A percentile compares a stretch with the other conserved stretches of the same genome.
These are phyloP conservation scores for Mycena maculata DNA, from an alignment of 768 basidiomycete species.

Conservation along the genomic window DNA sequence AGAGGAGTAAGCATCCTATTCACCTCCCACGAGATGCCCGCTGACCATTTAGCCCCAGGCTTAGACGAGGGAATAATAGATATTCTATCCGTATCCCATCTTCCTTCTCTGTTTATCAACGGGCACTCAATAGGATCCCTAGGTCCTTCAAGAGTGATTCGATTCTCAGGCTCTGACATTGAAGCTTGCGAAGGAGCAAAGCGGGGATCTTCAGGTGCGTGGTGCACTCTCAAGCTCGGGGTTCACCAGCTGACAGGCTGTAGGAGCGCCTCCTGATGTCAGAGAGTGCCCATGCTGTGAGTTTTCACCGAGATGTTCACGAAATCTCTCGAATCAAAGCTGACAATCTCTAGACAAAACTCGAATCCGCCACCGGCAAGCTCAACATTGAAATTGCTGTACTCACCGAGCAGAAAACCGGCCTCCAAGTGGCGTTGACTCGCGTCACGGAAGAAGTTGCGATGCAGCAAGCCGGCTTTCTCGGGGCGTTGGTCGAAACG, in stretches of 20 bases:
- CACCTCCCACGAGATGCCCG: too few species aligned
- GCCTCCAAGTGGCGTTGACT: slow-evolving; percentile 39
- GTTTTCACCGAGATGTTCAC: slow-evolving; percentile 15
- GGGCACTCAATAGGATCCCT: not conserved
- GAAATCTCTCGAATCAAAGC: not conserved
- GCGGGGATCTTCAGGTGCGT: slow-evolving; percentile 59
- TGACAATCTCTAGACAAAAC: slow-evolving; percentile 28
- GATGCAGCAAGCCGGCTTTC: slow-evolving; percentile 32
- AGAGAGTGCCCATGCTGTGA: slow-evolving; percentile 52
- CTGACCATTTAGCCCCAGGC: slow-evolving; percentile 1
- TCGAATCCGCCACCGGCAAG: slow-evolving; percentile 49
- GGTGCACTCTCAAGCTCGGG: not conserved
- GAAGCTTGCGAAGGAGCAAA: slow-evolving; percentile 64
- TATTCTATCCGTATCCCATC: slow-evolving; percentile 9
- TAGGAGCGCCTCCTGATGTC: slow-evolving; percentile 40
- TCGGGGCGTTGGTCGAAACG: slow-evolving; percentile 38
- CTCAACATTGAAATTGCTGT: slow-evolving; percentile 53
- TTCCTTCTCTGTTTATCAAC: not conserved
- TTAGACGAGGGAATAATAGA: slow-evolving; percentile 17
- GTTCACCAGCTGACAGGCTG: not conserved
- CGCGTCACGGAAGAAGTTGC: slow-evolving; percentile 45
- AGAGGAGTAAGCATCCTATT: slow-evolving; percentile 18
- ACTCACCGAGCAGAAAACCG: slow-evolving; percentile 53
- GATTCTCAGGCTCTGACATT: slow-evolving; percentile 68
- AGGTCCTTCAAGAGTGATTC: slow-evolving; percentile 69